These are phyloP conservation scores for Boletus reticulatus DNA, from an alignment of 768 basidiomycete species.

Conservation along the genomic window DNA sequence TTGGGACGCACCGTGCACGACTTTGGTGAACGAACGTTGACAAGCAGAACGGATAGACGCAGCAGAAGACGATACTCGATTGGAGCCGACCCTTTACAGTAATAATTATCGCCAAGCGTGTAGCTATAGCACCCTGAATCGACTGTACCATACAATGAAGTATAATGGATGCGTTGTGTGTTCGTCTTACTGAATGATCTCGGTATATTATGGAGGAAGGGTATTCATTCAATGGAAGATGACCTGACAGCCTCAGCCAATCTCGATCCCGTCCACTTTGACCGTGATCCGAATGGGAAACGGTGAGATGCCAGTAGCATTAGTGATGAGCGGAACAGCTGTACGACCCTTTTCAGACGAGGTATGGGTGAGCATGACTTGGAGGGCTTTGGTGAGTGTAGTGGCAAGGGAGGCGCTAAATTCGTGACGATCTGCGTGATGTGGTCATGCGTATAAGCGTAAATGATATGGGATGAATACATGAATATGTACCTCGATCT, in stretches of 20 bases:
- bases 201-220: not conserved
- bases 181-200: not conserved
- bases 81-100: not conserved
- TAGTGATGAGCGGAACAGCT: constrained; percentile 78
- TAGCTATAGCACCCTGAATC: constrained; percentile 8
- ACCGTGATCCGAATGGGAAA: constrained; percentile 75
- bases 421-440: constrained; percentile 40
- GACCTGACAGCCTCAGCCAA: constrained; percentile 33
- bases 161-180: not conserved
- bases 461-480: not conserved
- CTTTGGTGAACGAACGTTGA: constrained; percentile 12
- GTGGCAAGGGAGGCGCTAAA: constrained; percentile 59
- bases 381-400: constrained; percentile 63
- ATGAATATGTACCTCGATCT: constrained; percentile 48
- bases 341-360: constrained; percentile 75
- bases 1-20: constrained; percentile 12
- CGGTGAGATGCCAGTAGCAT: constrained; percentile 71
- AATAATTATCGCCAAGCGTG: not conserved
- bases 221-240: not conserved
- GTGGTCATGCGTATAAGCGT: not conserved
- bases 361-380: constrained; percentile 72
- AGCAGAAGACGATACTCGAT: too few species aligned
- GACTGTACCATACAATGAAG: not conserved
- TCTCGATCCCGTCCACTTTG: constrained; percentile 63
- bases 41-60: not conserved